Evolutionary conservation across 148 eudicot species (phyloP).

Genomic region (Amaranthus hypochondriacus): DNA sequence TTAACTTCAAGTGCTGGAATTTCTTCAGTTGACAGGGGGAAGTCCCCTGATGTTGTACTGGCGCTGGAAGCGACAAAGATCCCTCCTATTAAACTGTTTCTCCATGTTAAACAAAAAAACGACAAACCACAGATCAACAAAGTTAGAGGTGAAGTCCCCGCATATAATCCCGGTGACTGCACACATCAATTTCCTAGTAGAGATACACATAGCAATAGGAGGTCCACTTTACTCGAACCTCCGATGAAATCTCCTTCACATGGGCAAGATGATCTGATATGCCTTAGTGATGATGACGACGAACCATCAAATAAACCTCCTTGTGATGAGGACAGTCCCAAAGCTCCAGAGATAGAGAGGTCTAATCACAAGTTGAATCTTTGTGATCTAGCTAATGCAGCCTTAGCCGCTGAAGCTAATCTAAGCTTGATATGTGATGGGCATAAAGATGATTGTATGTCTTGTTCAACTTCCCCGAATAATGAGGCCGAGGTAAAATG

Average conservation of each 20-base stretch:
- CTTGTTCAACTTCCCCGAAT: conserved; percentile 33
- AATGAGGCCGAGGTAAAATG: conserved; percentile 30
- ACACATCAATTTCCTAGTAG: conserved; percentile 20
- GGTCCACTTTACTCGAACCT: conserved; percentile 23
- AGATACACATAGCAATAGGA: conserved; percentile 14
- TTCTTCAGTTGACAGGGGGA: conserved; percentile 26
- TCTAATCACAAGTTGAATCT: conserved; percentile 33
- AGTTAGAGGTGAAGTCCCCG: conserved; percentile 19
- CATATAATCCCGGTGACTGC: conserved; percentile 20
- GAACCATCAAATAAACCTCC: conserved; percentile 35
- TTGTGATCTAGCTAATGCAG: conserved; percentile 37
- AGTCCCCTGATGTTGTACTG: conserved; percentile 31
- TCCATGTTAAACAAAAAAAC: conserved; percentile 26
- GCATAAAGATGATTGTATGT: conserved; percentile 31
- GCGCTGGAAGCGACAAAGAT: conserved; percentile 40
- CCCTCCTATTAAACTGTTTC: conserved; percentile 25
- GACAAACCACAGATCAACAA: conserved; percentile 29
- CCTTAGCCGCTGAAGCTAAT: conserved; percentile 39
- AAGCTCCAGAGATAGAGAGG: conserved; percentile 17
- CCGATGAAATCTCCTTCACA: conserved; percentile 29
- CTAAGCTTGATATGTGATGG: conserved; percentile 27
- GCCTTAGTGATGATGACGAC: conserved; percentile 90
- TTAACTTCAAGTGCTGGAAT: conserved; percentile 21
- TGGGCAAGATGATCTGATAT: conserved; percentile 49
- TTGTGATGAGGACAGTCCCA: conserved; percentile 22